Evolutionary conservation across 768 basidiomycete species (phyloP), one percentile per base, ranked within the genome.

Genomic region (Lentinula raphanica): DNA sequence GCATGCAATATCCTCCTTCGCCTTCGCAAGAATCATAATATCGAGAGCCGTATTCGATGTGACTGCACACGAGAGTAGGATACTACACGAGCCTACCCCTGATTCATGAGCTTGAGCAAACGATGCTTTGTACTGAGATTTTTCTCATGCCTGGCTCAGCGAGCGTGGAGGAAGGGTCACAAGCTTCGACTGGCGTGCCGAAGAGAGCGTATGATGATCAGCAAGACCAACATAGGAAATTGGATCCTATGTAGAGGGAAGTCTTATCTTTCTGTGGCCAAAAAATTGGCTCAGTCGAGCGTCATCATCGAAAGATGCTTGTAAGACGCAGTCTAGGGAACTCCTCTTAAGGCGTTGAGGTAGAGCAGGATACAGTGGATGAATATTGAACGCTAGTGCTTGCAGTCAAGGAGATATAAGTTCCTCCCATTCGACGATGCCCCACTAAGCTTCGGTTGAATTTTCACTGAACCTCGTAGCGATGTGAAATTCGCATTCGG

Each of bases 161-260:
- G 69, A 3, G 82, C 79, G 45, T 80, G 70, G 5, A 81, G 81
- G 70, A 5, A 81, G 81, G n/a, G 67, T 76, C 27, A n/a, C 79
- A 73, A 63, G 84, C 76, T 27, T 74, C 74, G 4, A 58, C 67
- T 0, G 79, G 79, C 0, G 81, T 80, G 27, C 69, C 75, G 66
- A 85, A 86, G 2, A 85, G 73, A n/a, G n/a, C n/a, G n/a, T n/a
- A n/a, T n/a, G n/a, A n/a, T n/a, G n/a, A 56, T 85, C 81, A 60
- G 85, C 79, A 17, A 86, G 80, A 3, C 84, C 83, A 46, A 85
- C 81, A 58, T 79, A 66, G 3, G n/a, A n/a, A n/a, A n/a, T n/a
- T n/a, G 78, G 78, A 60, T 82, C 73, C 15, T 65, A n/a, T n/a
- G n/a, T n/a, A 59, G 28, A 85, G 72, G 27, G 79, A 76, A 9